These are phyloP conservation scores for Brettanomyces anomalus DNA, from an alignment of 805 yeast species.

Conservation along the genomic window DNA sequence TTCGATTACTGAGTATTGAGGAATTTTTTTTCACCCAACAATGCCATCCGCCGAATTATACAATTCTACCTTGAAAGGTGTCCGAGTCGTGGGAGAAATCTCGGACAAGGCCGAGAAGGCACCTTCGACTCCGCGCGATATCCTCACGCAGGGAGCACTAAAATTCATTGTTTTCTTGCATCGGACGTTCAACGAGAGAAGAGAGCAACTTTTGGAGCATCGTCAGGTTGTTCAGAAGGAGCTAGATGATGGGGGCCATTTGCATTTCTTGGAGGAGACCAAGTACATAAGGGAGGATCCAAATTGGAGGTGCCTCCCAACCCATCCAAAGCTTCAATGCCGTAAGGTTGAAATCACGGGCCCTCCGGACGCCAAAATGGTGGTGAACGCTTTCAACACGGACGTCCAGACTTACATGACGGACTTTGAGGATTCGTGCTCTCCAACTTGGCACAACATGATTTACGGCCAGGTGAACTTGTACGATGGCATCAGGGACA, in stretches of 20 bases:
- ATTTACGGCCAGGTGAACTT: conserved; percentile 75
- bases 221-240: conserved; percentile 51
- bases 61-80: conserved; percentile 35
- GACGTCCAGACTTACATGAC: conserved; percentile 78
- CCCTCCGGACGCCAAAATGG: conserved; percentile 79
- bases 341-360: conserved; percentile 81
- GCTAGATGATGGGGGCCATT: conserved; percentile 53
- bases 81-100: conserved; percentile 44
- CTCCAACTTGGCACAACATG: conserved; percentile 78
- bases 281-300: conserved; percentile 59
- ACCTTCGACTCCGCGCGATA: conserved; percentile 41
- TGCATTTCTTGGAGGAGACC: conserved; percentile 65
- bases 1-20: too few relatives aligned
- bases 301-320: conserved; percentile 66
- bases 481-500: conserved; percentile 66
- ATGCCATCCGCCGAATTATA: conserved; percentile 16
- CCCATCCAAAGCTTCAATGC: conserved; percentile 64
- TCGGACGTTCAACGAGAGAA: conserved; percentile 56
- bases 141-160: conserved; percentile 49
- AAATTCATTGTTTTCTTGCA: conserved; percentile 66
- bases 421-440: conserved; percentile 76
- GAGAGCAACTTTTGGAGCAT: conserved; percentile 50
- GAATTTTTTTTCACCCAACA: background rate
- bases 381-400: conserved; percentile 72
- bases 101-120: conserved; percentile 24